Evolutionary conservation across 2,329 filamentous ascomycete species (phyloP).

Genomic region (Ilyonectria destructans): DNA sequence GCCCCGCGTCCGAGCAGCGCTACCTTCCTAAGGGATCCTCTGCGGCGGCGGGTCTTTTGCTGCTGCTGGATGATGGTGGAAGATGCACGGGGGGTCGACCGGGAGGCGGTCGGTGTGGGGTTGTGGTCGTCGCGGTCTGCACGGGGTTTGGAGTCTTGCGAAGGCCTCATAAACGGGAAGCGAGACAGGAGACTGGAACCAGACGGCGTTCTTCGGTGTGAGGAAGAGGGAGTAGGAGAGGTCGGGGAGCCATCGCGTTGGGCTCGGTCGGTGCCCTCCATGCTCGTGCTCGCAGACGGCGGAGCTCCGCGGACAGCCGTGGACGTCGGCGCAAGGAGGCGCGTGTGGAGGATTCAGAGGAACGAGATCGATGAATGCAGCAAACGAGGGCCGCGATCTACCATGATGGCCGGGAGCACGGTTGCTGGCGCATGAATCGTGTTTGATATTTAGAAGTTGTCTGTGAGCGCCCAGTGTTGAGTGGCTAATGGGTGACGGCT

Average conservation of each 20-base stretch:
- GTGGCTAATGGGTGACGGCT: not conserved
- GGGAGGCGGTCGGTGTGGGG: constrained; percentile 54
- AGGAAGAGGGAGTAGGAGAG: constrained; percentile 37
- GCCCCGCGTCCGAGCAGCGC: constrained; percentile 84
- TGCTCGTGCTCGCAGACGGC: constrained; percentile 21
- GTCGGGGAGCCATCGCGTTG: constrained; percentile 30
- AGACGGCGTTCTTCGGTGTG: constrained; percentile 67
- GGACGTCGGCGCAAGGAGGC: not conserved
- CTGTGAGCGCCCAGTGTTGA: not conserved
- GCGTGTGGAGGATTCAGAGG: constrained; percentile 9
- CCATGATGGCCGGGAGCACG: constrained; percentile 5
- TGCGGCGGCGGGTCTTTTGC: constrained; percentile 75
- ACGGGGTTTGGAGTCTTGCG: constrained; percentile 51
- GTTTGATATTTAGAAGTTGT: not conserved
- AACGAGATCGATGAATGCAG: constrained; percentile 4
- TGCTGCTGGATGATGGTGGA: constrained; percentile 58
- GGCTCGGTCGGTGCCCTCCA: constrained; percentile 35
- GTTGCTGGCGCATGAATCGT: not conserved
- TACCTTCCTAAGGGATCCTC: constrained; percentile 90
- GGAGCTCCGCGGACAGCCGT: constrained; percentile 10
- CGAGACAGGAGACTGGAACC: constrained; percentile 77
- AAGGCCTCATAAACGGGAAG: constrained; percentile 77
- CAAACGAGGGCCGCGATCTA: not conserved
- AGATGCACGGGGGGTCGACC: constrained; percentile 47
- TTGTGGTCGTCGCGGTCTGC: constrained; percentile 56